phyloP scores from a whole-genome alignment of 2,329 filamentous ascomycete genomes.

The Trichoderma aggressivum region DNA sequence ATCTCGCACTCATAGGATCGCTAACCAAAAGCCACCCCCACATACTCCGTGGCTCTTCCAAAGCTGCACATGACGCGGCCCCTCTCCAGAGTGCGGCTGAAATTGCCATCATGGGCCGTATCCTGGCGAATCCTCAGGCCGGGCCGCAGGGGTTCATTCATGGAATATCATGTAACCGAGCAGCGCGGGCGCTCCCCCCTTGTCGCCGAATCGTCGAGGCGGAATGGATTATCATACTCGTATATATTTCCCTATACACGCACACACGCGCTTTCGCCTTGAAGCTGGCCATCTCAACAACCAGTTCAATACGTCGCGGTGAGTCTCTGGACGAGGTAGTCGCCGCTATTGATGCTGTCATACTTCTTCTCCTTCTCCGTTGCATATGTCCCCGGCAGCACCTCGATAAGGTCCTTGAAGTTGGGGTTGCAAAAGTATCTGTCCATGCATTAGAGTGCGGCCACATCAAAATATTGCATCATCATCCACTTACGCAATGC shows the following conservation, averaged over 20 bases:
- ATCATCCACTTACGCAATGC: conserved; percentile 63
- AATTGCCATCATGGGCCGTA: neutral
- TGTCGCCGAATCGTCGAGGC: neutral
- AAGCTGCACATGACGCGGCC: conserved; percentile 10
- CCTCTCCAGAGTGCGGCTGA: neutral
- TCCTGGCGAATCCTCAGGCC: neutral
- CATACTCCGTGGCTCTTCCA: neutral
- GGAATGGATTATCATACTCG: neutral
- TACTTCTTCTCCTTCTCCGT: conserved; percentile 72
- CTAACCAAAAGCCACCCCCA: conserved; percentile 13
- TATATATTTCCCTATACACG: neutral
- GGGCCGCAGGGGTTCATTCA: neutral
- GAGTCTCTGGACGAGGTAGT: conserved; percentile 77
- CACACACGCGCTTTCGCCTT: neutral
- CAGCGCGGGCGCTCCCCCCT: neutral
- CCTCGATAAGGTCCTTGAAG: conserved; percentile 70
- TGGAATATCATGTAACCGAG: neutral
- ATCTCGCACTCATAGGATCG: neutral
- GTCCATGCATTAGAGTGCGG: neutral
- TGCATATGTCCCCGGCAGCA: conserved; percentile 72
- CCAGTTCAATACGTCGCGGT: conserved; percentile 60
- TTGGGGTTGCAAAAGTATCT: conserved; percentile 89
- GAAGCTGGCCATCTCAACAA: neutral
- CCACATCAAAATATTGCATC: neutral
- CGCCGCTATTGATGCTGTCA: conserved; percentile 68